phyloP scores from a whole-genome alignment of 345 rosid genomes.

The Aquilaria malaccensis region DNA sequence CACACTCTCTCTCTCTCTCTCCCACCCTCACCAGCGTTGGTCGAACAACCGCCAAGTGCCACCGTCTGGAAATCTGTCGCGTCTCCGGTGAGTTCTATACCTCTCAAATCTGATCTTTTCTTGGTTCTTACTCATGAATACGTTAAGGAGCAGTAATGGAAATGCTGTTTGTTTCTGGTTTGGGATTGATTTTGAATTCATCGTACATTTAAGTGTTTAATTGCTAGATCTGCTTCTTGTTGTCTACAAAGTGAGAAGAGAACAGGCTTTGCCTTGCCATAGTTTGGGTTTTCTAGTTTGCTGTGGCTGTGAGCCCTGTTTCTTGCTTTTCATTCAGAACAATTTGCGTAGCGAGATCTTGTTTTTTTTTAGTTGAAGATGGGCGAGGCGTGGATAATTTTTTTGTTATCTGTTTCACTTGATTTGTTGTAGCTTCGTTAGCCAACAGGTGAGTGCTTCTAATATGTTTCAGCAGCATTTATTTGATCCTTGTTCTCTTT shows the following conservation, averaged over 20 bases:
- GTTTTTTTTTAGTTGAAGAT: not conserved
- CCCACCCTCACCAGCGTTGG: not conserved
- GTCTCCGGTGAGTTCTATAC: not conserved
- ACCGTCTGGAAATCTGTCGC: not conserved
- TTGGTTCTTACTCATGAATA: too few species aligned
- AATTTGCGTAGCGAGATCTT: not conserved
- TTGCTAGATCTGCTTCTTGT: not conserved
- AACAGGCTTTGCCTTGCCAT: too few species aligned
- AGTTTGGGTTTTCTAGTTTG: not conserved
- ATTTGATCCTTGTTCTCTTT: not conserved
- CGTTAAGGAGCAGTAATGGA: too few species aligned
- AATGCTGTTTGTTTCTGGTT: too few species aligned
- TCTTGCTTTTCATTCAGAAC: not conserved
- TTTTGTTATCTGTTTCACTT: not conserved
- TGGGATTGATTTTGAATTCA: too few species aligned
- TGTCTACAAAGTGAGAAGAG: too few species aligned
- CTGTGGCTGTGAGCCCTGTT: not conserved
- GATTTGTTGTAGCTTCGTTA: not conserved
- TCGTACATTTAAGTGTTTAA: not conserved
- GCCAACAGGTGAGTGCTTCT: not conserved
- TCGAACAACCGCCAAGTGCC: too few species aligned
- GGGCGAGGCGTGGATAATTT: not conserved
- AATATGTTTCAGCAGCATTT: not conserved
- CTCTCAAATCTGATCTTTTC: not conserved
- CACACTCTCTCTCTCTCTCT: too few species aligned